Percentiles rank a stretch among this genome's conserved stretches.
These are phyloP conservation scores for Picochlorum sp. DNA, from an alignment of 139 green algal genomes.

Conservation along the genomic window DNA sequence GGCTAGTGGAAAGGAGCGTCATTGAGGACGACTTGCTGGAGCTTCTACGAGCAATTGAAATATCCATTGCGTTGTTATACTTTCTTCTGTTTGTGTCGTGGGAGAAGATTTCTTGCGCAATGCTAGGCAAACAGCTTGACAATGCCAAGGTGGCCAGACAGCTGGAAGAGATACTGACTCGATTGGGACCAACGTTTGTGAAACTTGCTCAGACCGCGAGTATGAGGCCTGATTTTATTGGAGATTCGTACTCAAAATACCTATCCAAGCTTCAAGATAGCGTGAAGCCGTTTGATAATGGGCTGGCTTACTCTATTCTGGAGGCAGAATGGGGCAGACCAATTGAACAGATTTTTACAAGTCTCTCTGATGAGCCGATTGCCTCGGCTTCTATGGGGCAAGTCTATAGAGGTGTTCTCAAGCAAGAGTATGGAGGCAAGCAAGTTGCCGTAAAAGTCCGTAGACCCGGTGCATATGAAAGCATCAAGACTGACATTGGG, in stretches of 20 bases:
- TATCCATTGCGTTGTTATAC: background rate
- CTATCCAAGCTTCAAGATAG: constrained; percentile 69
- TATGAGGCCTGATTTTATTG: constrained; percentile 55
- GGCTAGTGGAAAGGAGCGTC: too few relatives aligned
- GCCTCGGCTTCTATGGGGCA: constrained; percentile 87
- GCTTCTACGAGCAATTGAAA: background rate
- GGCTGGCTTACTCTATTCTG: constrained; percentile 55
- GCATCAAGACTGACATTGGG: constrained; percentile 20
- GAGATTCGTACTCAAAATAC: constrained; percentile 50
- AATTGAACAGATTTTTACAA: constrained; percentile 72
- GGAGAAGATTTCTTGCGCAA: background rate
- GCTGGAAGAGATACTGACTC: constrained; percentile 59
- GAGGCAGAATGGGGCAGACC: constrained; percentile 76
- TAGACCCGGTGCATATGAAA: constrained; percentile 23
- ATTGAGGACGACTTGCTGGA: background rate
- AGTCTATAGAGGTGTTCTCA: constrained; percentile 84
- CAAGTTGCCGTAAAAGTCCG: constrained; percentile 95
- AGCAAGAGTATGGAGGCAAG: constrained; percentile 53
- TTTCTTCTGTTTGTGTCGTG: background rate
- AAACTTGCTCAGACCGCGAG: constrained; percentile 77
- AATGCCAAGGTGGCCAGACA: background rate
- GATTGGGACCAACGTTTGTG: constrained; percentile 74
- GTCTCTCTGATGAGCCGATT: constrained; percentile 75
- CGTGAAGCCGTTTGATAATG: constrained; percentile 38
- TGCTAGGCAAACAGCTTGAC: background rate